These are phyloP conservation scores for Fusarium concolor DNA, from an alignment of 2,329 filamentous ascomycete genomes.

Conservation along the genomic window DNA sequence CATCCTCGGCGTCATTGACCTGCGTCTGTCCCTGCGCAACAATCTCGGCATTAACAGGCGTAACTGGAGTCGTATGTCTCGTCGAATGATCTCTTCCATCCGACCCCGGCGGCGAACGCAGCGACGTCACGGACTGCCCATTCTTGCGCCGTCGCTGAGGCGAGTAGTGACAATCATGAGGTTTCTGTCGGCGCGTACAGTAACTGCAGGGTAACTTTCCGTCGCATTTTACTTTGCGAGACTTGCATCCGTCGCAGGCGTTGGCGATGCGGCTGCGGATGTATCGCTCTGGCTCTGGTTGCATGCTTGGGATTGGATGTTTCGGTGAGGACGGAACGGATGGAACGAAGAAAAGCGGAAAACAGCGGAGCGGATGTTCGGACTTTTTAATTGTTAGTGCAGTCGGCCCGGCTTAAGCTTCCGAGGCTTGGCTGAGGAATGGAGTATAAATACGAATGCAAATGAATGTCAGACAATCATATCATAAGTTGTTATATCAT, in stretches of 20 bases:
- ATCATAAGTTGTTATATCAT: neutral
- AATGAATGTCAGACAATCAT: neutral
- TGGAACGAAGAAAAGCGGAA: constrained; percentile 23
- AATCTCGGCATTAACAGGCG: constrained; percentile 12
- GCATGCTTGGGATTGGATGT: constrained; percentile 23
- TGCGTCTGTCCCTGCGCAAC: constrained; percentile 1
- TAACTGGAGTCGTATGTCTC: constrained; percentile 31
- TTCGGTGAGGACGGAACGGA: constrained; percentile 38
- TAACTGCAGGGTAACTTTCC: constrained; percentile 65
- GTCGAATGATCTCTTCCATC: constrained; percentile 25
- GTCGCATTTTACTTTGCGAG: constrained; percentile 67
- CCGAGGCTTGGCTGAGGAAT: constrained; percentile 5
- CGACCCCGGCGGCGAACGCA: constrained; percentile 38
- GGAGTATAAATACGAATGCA: neutral
- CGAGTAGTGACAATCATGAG: constrained; percentile 61
- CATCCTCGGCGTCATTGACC: constrained; percentile 55
- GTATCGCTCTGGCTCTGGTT: constrained; percentile 43
- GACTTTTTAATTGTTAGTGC: constrained; percentile 36
- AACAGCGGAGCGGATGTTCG: constrained; percentile 29
- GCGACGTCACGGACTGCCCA: constrained; percentile 32
- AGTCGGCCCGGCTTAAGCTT: constrained; percentile 29
- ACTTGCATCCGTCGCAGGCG: constrained; percentile 66
- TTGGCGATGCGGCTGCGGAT: constrained; percentile 61
- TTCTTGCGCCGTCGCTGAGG: constrained; percentile 55
- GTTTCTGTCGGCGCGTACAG: constrained; percentile 58